Base-by-base conservation (phyloP, 2,329 filamentous ascomycete genomes). In the Alternaria atra region DNA sequence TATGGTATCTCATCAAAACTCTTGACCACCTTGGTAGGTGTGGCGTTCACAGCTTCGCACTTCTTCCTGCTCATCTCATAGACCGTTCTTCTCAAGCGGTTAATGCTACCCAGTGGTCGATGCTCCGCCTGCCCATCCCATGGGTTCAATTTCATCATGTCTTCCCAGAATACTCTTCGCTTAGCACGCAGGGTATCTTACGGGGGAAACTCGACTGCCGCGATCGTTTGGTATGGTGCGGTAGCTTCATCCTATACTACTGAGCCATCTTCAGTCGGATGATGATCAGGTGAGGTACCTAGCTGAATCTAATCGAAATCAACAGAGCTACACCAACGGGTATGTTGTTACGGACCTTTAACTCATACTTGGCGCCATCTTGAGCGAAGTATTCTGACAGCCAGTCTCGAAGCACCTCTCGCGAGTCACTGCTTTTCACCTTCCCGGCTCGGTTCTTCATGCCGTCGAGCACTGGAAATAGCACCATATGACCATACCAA, bases 231-330 rank as follows among this genome's bases (percentile, higher is more conserved):
- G 42, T 73, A 77, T 2, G 71, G 73, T 13, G 68, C 66, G 17
- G 72, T 73, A 6, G 60, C 67, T 65, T 77, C 70, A 29, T 77
- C 70, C 74, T 73, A 77, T 2, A 71, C 69, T 8, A 70, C 61
- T 9, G 66, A 72, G 9, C 65, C 71, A 52, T 78, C 73, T 58
- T 78, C 75, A 0, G 75, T 68, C 1, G 66, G 64, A 34, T 77
- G 69, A 54, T 77, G 69, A 6, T 63, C 62, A 15, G 72, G 66
- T 35, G 68, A 65, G 1, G 69, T 72, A 15, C 70, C 72, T 6
- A 77, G 66, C 56, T 77, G 75, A 12, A 78, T 70, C 58, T 73
- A n/a, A 27, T 35, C 20, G 20, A 50, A 25, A 12, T 37, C 12
- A 55, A 23, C 17, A 40, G 25, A 42, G 27, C 32, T 3, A 30